Conservation (phyloP, 179 eudicot species). For the Carnegiea gigantea region DNA sequence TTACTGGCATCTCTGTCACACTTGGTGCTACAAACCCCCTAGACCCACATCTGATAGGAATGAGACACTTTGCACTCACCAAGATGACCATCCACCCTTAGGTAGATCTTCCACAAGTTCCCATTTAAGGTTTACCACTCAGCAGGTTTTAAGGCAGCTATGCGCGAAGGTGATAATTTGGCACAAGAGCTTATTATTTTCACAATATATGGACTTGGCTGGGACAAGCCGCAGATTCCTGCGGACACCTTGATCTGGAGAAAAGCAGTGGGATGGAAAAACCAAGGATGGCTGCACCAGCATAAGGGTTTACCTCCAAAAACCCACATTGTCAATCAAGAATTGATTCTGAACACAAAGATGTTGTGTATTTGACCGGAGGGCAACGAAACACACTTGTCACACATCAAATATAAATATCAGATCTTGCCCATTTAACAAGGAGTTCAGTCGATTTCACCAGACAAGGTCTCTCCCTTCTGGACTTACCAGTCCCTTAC, state of each 20-base stretch:
- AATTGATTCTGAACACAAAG: not conserved
- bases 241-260: not conserved
- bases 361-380: not conserved
- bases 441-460: not conserved
- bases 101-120: not conserved
- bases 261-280: not conserved
- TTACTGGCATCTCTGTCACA: not conserved
- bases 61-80: not conserved
- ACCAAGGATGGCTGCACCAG: not conserved
- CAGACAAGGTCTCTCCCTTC: not conserved
- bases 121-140: not conserved
- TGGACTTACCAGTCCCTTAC: not conserved
- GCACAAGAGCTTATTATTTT: not conserved
- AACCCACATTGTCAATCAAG: not conserved
- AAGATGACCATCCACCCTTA: not conserved
- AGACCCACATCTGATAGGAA: not conserved
- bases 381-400: not conserved
- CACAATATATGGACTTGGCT: not conserved
- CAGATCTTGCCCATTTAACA: not conserved
- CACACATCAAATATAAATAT: not conserved
- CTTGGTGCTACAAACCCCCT: not conserved
- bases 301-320: not conserved
- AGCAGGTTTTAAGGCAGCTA: not conserved
- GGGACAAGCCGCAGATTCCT: not conserved
- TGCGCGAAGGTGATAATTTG: not conserved